Evolutionary conservation across 345 rosid species (phyloP).

Genomic region (Bretschneidera sinensis): DNA sequence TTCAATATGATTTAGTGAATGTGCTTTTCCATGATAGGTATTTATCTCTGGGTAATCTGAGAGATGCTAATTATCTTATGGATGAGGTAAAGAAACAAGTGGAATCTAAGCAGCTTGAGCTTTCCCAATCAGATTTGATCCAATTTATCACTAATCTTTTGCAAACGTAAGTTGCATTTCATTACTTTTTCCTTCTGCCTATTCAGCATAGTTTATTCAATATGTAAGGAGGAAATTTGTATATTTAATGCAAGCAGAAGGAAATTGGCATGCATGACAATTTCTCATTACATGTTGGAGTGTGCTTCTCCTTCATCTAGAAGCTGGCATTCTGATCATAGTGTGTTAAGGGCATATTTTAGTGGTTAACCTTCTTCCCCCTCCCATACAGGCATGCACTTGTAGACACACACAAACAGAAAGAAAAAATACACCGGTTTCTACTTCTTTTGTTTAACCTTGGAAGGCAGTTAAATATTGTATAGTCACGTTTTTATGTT

Average conservation of each 20-base stretch:
- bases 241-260: too few relatives aligned
- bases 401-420: too few relatives aligned
- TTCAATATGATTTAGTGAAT: slow-evolving; percentile 8
- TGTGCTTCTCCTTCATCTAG: background rate
- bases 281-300: background rate
- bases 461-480: too few relatives aligned
- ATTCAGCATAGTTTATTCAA: background rate
- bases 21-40: slow-evolving; percentile 45
- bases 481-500: too few relatives aligned
- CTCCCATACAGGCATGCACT: background rate
- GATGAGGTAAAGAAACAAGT: slow-evolving; percentile 76
- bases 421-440: too few relatives aligned
- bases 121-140: slow-evolving; percentile 62
- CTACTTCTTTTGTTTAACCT: too few relatives aligned
- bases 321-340: background rate
- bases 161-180: slow-evolving; percentile 51
- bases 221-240: background rate
- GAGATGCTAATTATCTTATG: slow-evolving; percentile 71
- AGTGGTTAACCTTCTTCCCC: background rate
- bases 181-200: background rate
- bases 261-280: background rate
- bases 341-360: background rate
- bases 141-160: slow-evolving; percentile 56
- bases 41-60: slow-evolving; percentile 74
- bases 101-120: slow-evolving; percentile 44